Base-by-base conservation (phyloP, 441 rosid genomes). In the Theobroma grandiflorum region DNA sequence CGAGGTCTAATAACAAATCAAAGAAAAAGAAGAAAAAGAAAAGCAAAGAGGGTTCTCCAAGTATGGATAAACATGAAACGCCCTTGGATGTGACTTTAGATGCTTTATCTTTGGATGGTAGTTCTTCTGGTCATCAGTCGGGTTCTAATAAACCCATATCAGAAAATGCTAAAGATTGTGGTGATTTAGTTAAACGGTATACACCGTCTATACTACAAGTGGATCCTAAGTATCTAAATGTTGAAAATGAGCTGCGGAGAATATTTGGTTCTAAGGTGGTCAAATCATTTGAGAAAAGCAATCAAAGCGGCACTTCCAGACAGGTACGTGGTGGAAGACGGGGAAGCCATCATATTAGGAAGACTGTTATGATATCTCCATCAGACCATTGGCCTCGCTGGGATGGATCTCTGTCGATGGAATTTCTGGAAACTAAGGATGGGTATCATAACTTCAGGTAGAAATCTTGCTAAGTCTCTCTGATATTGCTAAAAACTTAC, bases 21-120 rank as follows among this genome's bases (percentile, higher is more conserved):
- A 95, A 92, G 93, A 95, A 92, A 64, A 93, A 95, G 92, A 95
- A 94, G 69, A 93, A 92, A 89, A 95, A 94, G 91, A 95, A 88
- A 81, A 75, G 64, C 81, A 95, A 92, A 84, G 89, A 87, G 75
- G 87, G 74, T 70, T n/a, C 87, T 79, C 70, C 86, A 58, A 83
- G 50, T 79, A 45, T 82, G 5, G 79, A 75, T 52, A 88, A 86
- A 82, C 64, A 49, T 76, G 89, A 86, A 16, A 76, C 47, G 38
- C 66, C 74, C 2, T 75, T 90, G 76, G 99, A 92, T 71, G 86
- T 78, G 59, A 84, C 63, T 62, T 80, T 95, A 40, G 89, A 88
- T 82, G 65, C 49, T 50, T 84, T 95, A 78, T 82, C 86, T 52
- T 83, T 92, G 71, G 85, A 78, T 84, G 61, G 22, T 63, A 84